Base-by-base conservation (phyloP, 192 early-diverging fungal species). In the Phycomyces blakesleeanus region DNA sequence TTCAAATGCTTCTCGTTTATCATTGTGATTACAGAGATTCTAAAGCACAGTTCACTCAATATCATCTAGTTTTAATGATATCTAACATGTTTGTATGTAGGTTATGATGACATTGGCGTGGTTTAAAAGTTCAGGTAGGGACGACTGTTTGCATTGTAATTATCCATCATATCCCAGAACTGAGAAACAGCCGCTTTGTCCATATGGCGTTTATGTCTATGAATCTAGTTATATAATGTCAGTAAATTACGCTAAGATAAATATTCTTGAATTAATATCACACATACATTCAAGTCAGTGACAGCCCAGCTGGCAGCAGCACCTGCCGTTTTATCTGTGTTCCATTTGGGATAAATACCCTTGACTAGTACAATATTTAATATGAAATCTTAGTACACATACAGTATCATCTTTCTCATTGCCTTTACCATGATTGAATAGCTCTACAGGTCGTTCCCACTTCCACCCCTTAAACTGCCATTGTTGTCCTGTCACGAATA, bases 401-500 rank as follows among this genome's bases (percentile, higher is more conserved):
- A n/a, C n/a, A n/a, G n/a, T n/a, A n/a, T n/a, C n/a, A n/a, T n/a
- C n/a, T n/a, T n/a, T n/a, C n/a, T n/a, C n/a, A n/a, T n/a, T 20
- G 2, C 16, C 16, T 44, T 62, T 74, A 68, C 72, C 72, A 69
- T 91, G 84, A 15, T 80, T 73, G 74, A 98, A 98, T 10, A 97
- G 74, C 59, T 92, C 86, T 25, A 87, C 79, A 3, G 95, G 96
- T 22, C 89, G 81, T 39, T 83, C 80, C 84, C 90, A 95, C 61
- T 85, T 89, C 91, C 93, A 98, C 44, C 85, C 82, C 62, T 91
- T 93, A 69, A 98, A 98, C 72, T 96, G 93, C 96, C 96, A 98
- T 26, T 83, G 82, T 41, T 89, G 90, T 26, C 96, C 96, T 37
- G 85, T 87, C n/a, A 88, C 87, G 73, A 98, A 91, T 20, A 95